Evolutionary conservation across 2,329 filamentous ascomycete species (phyloP).

Genomic region (Neurospora sp.): DNA sequence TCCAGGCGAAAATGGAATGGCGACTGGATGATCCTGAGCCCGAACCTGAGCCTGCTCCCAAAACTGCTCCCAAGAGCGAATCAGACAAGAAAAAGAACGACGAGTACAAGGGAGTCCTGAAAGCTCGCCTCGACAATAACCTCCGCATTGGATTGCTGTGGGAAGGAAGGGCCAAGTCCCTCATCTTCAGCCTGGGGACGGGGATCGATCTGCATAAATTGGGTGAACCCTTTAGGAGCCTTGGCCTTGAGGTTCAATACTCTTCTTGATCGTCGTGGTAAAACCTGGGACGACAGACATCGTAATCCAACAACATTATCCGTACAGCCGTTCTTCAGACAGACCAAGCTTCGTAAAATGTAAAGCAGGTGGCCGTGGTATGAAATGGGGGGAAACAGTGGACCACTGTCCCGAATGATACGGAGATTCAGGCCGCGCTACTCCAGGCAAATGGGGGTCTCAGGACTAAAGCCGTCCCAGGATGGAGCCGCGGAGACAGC

Average conservation of each 20-base stretch:
- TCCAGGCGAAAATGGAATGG: constrained; percentile 41
- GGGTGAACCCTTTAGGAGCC: constrained; percentile 65
- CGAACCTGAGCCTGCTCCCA: neutral
- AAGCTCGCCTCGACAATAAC: constrained; percentile 81
- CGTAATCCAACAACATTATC: neutral
- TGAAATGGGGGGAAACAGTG: neutral
- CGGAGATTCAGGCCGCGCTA: neutral
- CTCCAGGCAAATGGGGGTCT: neutral
- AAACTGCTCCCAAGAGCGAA: constrained; percentile 1
- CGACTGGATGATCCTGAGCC: constrained; percentile 29
- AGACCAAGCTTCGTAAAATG: neutral
- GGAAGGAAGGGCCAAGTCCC: constrained; percentile 86
- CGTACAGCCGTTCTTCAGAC: neutral
- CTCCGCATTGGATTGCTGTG: constrained; percentile 78
- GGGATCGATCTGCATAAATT: constrained; percentile 68
- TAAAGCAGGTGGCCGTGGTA: neutral
- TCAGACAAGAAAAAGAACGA: constrained; percentile 27
- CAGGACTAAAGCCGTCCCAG: neutral
- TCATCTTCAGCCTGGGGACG: constrained; percentile 84
- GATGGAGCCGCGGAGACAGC: neutral
- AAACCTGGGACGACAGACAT: neutral
- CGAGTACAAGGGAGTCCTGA: constrained; percentile 76
- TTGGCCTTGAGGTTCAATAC: constrained; percentile 74
- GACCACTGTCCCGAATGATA: neutral
- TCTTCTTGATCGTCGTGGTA: constrained; percentile 44